Evolutionary conservation across 805 yeast species (phyloP).

Genomic region (Candida tammaniensis): DNA sequence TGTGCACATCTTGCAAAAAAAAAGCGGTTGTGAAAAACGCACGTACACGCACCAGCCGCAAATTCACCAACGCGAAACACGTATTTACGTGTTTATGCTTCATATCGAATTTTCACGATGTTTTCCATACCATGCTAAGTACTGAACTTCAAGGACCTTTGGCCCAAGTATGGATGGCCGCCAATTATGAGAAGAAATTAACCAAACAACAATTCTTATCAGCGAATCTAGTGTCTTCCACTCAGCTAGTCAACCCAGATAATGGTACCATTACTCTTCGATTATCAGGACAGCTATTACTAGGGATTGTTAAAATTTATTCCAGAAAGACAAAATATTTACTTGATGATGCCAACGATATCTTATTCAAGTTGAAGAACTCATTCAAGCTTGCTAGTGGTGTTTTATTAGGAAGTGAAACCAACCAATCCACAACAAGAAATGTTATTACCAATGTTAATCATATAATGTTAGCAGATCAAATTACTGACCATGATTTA

Average conservation of each 20-base stretch:
- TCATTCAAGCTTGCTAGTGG: constrained; percentile 51
- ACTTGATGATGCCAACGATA: constrained; percentile 79
- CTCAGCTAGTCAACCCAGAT: constrained; percentile 35
- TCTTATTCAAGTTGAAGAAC: constrained; percentile 65
- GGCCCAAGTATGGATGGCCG: constrained; percentile 91
- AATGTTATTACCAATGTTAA: constrained; percentile 60
- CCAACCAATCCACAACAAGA: constrained; percentile 38
- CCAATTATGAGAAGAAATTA: constrained; percentile 77
- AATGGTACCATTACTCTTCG: constrained; percentile 56
- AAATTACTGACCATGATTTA: constrained; percentile 75
- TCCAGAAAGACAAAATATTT: constrained; percentile 81
- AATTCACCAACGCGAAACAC: too few relatives aligned
- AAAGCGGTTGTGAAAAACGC: too few relatives aligned
- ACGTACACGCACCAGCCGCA: too few relatives aligned
- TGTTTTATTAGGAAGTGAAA: constrained; percentile 16
- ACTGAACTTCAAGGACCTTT: constrained; percentile 78
- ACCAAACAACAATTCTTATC: constrained; percentile 69
- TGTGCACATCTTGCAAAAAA: too few relatives aligned
- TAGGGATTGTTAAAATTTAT: constrained; percentile 85
- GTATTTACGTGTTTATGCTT: too few relatives aligned
- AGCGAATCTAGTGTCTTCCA: constrained; percentile 63
- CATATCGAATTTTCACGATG: too few relatives aligned
- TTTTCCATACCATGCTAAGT: too few relatives aligned
- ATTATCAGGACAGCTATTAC: constrained; percentile 78
- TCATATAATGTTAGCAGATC: constrained; percentile 66